Conservation (phyloP, 1,284 basidiomycete genomes). For the Cerrena zonata region DNA sequence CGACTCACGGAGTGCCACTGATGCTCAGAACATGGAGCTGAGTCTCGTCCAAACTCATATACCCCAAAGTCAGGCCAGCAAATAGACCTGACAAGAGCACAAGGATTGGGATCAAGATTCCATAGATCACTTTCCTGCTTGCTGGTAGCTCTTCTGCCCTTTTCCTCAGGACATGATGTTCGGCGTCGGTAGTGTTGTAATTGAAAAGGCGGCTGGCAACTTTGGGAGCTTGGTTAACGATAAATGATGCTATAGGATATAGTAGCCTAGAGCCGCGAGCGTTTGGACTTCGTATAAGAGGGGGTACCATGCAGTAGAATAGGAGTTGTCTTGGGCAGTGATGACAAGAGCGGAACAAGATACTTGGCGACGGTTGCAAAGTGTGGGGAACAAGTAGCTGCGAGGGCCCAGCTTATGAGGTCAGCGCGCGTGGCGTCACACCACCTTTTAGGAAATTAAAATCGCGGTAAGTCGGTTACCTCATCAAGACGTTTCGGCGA, state of each 20-base stretch:
- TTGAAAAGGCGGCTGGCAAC: conserved; percentile 6
- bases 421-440: too few species aligned
- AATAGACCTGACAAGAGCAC: conserved; percentile 58
- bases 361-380: neutral
- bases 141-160: conserved; percentile 11
- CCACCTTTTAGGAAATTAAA: too few species aligned
- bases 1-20: conserved; percentile 72
- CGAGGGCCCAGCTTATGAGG: neutral
- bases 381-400: neutral
- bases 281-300: conserved; percentile 8
- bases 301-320: conserved; percentile 18
- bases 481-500: too few species aligned
- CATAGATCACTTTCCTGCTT: conserved; percentile 37
- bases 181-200: neutral
- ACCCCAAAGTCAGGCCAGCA: conserved; percentile 76
- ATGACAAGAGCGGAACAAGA: neutral
- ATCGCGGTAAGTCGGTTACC: too few species aligned
- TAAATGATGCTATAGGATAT: conserved; percentile 11
- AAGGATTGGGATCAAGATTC: conserved; percentile 50
- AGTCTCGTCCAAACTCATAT: conserved; percentile 90
- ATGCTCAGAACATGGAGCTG: conserved; percentile 83
- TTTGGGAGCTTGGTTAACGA: conserved; percentile 13
- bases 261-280: conserved; percentile 12
- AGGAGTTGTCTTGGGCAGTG: conserved; percentile 5
- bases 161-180: conserved; percentile 13